Evolutionary conservation across 2,329 filamentous ascomycete species (phyloP).

Genomic region (Fusarium redolens): DNA sequence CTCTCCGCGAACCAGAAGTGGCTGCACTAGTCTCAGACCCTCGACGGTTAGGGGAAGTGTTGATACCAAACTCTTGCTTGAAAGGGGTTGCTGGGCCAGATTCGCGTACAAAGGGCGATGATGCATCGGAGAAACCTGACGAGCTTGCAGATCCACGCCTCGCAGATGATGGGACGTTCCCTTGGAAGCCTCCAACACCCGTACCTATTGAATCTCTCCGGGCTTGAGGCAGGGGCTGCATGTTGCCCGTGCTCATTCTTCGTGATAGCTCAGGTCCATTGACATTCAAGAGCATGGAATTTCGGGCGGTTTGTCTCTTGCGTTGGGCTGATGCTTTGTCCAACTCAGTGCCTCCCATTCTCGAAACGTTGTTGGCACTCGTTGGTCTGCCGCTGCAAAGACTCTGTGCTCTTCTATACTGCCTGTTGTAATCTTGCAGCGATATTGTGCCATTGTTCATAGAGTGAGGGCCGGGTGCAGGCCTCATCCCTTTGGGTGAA

Average conservation of each 20-base stretch:
- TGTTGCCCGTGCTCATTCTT: conserved; percentile 54
- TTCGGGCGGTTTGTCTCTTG: conserved; percentile 37
- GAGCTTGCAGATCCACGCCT: conserved; percentile 35
- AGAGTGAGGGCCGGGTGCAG: conserved; percentile 28
- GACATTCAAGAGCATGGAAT: conserved; percentile 46
- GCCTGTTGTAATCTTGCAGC: conserved; percentile 51
- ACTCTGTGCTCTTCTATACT: conserved; percentile 53
- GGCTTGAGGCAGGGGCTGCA: conserved; percentile 28
- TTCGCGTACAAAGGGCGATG: conserved; percentile 31
- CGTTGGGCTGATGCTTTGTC: conserved; percentile 40
- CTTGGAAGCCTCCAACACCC: conserved; percentile 13
- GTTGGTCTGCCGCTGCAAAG: conserved; percentile 44
- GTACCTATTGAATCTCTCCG: conserved; percentile 27
- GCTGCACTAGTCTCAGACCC: conserved; percentile 30
- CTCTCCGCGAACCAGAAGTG: conserved; percentile 29
- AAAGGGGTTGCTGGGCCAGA: conserved; percentile 32
- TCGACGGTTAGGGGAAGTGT: conserved; percentile 25
- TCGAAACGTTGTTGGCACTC: conserved; percentile 52
- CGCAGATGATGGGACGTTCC: not conserved
- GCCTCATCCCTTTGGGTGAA: conserved; percentile 57
- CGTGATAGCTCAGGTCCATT: conserved; percentile 36
- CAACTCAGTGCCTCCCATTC: conserved; percentile 52
- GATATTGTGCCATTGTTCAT: conserved; percentile 44
- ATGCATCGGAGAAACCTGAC: conserved; percentile 32
- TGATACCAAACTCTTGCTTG: conserved; percentile 29